Percentiles rank a stretch among this genome's conserved stretches.
Evolutionary conservation across 768 basidiomycete species (phyloP).

Genomic region (Xerocomellus intermedius): DNA sequence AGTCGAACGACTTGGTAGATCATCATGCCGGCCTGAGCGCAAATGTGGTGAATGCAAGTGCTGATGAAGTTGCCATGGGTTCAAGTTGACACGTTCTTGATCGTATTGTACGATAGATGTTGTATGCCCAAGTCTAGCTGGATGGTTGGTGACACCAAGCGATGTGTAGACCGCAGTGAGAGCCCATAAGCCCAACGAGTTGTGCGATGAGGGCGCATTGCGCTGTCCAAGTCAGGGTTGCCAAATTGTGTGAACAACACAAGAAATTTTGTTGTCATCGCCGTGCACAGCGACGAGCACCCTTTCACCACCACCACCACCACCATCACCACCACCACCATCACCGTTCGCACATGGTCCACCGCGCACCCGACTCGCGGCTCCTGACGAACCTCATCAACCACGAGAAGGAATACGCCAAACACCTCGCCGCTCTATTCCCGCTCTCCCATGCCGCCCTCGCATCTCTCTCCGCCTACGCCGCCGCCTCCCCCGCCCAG

Average conservation of each 20-base stretch:
- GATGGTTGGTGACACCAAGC: too few relatives aligned
- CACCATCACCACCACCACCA: too few relatives aligned
- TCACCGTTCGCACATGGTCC: slow-evolving; percentile 47
- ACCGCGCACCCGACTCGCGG: slow-evolving; percentile 70
- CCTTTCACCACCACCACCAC: not conserved
- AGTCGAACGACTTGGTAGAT: too few relatives aligned
- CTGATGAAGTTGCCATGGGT: too few relatives aligned
- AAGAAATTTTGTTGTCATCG: not conserved
- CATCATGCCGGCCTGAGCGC: too few relatives aligned
- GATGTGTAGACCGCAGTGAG: too few relatives aligned
- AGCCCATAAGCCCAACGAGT: too few relatives aligned
- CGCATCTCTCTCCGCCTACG: slow-evolving; percentile 70
- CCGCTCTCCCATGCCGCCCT: slow-evolving; percentile 59
- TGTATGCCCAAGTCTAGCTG: too few relatives aligned
- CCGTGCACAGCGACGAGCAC: not conserved
- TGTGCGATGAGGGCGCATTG: too few relatives aligned
- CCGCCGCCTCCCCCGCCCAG: slow-evolving; percentile 36
- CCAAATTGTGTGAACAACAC: not conserved
- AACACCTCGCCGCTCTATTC: slow-evolving; percentile 56
- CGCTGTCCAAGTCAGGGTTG: not conserved
- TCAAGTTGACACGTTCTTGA: too few relatives aligned
- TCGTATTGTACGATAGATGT: too few relatives aligned
- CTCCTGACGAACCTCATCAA: slow-evolving; percentile 65
- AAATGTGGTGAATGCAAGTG: too few relatives aligned
- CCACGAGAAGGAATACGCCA: slow-evolving; percentile 71